phyloP scores from a whole-genome alignment of 768 basidiomycete species.

The Amanita subjunquillea region DNA sequence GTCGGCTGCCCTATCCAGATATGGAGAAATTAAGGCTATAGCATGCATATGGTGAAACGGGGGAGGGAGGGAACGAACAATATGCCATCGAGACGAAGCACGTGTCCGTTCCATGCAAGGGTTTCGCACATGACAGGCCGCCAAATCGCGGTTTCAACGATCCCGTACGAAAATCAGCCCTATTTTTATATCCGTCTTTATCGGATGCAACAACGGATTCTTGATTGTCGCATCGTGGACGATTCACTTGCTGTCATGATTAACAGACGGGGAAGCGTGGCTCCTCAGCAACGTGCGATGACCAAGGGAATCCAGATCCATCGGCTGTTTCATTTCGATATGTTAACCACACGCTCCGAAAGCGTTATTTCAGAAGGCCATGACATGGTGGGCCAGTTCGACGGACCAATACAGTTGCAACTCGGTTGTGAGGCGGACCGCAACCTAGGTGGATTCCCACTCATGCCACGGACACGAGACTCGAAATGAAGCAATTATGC shows the following conservation, averaged over 20 bases:
- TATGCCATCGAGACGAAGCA: neutral
- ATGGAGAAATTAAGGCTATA: constrained; percentile 6
- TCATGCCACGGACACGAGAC: neutral
- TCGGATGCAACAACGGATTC: neutral
- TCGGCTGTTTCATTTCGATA: neutral
- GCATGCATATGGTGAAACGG: neutral
- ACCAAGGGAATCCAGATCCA: neutral
- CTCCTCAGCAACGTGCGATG: neutral
- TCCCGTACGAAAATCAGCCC: neutral
- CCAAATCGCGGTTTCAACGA: neutral
- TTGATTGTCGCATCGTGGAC: neutral
- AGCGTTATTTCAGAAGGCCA: neutral
- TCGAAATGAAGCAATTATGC: neutral
- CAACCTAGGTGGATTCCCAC: neutral
- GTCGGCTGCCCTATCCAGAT: neutral
- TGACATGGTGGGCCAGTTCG: neutral
- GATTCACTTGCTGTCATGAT: neutral
- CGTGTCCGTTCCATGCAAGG: neutral
- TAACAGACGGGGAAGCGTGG: neutral
- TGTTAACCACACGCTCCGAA: neutral
- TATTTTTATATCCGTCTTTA: neutral
- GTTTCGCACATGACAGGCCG: neutral
- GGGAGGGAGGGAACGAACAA: neutral
- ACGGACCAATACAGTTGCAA: neutral
- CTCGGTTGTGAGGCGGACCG: neutral